These are phyloP conservation scores for Fusarium metavorans DNA, from an alignment of 2,329 filamentous ascomycete species.

Conservation along the genomic window DNA sequence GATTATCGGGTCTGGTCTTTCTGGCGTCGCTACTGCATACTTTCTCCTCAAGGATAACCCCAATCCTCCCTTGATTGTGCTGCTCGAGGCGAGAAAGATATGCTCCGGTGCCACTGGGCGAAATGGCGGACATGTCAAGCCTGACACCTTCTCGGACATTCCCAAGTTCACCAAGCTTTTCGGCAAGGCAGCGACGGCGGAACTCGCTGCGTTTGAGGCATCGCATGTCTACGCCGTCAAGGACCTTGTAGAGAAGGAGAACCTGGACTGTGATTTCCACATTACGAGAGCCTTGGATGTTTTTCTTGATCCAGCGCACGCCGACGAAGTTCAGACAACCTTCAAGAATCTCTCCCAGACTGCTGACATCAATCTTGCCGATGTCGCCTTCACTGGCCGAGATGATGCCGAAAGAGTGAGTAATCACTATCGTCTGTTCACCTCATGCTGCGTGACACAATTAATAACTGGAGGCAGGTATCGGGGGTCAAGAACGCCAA, in stretches of 20 bases:
- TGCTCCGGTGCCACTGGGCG: conserved; percentile 53
- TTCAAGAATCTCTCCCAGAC: conserved; percentile 3
- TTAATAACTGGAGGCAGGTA: not conserved
- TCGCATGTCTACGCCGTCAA: conserved; percentile 47
- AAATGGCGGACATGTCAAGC: conserved; percentile 47
- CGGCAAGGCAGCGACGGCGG: conserved; percentile 31
- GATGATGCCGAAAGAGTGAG: conserved; percentile 21
- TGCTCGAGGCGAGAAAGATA: conserved; percentile 50
- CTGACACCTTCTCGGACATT: conserved; percentile 35
- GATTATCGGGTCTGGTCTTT: conserved; percentile 49
- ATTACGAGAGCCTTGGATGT: conserved; percentile 53
- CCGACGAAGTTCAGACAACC: conserved; percentile 12
- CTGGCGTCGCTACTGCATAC: conserved; percentile 57
- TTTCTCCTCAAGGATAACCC: conserved; percentile 47
- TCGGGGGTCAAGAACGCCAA: conserved; percentile 28
- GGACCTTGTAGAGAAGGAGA: conserved; percentile 47
- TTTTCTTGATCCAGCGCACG: conserved; percentile 43
- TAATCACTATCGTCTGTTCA: not conserved
- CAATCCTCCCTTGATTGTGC: conserved; percentile 35
- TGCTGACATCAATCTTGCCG: not conserved
- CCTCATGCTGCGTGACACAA: not conserved
- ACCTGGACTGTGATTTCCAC: conserved; percentile 28
- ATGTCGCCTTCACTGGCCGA: conserved; percentile 10
- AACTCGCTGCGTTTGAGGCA: conserved; percentile 39
- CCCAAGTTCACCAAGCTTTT: conserved; percentile 28